These are phyloP conservation scores for Danielozyma ontarioensis DNA, from an alignment of 805 yeast genomes.

Conservation along the genomic window DNA sequence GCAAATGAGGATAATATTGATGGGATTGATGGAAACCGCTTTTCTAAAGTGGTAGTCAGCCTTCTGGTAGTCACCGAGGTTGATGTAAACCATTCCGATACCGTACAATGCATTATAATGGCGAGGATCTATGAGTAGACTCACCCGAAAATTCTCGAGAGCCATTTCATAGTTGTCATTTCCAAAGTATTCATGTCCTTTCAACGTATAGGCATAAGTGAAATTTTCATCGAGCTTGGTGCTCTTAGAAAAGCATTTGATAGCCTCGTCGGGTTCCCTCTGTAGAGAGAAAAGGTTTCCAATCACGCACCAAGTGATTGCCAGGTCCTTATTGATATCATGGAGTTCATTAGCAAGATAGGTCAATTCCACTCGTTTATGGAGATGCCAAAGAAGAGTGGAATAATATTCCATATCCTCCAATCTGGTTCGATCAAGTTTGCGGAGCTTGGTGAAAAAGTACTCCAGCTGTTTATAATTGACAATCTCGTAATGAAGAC, in stretches of 20 bases:
- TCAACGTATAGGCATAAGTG: slow-evolving; percentile 86
- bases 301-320: slow-evolving; percentile 87
- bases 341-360: slow-evolving; percentile 76
- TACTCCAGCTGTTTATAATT: slow-evolving; percentile 73
- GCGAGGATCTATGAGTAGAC: slow-evolving; percentile 68
- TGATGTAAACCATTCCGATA: slow-evolving; percentile 87
- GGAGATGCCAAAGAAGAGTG: slow-evolving; percentile 89
- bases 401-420: slow-evolving; percentile 91
- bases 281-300: slow-evolving; percentile 85
- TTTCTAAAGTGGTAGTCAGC: slow-evolving; percentile 86
- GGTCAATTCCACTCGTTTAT: slow-evolving; percentile 73
- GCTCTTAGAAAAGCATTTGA: slow-evolving; percentile 80
- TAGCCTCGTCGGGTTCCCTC: slow-evolving; percentile 84
- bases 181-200: slow-evolving; percentile 87
- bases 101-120: slow-evolving; percentile 96
- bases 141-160: slow-evolving; percentile 71
- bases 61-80: slow-evolving; percentile 74
- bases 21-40: slow-evolving; percentile 86
- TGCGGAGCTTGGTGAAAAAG: slow-evolving; percentile 58
- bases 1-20: slow-evolving; percentile 81
- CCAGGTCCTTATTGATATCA: slow-evolving; percentile 56
- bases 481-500: slow-evolving; percentile 80
- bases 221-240: slow-evolving; percentile 60
- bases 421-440: slow-evolving; percentile 68
- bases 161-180: slow-evolving; percentile 91